These are phyloP conservation scores for Oxytropis ochrocephala DNA, from an alignment of 306 rosid genomes.

Conservation along the genomic window DNA sequence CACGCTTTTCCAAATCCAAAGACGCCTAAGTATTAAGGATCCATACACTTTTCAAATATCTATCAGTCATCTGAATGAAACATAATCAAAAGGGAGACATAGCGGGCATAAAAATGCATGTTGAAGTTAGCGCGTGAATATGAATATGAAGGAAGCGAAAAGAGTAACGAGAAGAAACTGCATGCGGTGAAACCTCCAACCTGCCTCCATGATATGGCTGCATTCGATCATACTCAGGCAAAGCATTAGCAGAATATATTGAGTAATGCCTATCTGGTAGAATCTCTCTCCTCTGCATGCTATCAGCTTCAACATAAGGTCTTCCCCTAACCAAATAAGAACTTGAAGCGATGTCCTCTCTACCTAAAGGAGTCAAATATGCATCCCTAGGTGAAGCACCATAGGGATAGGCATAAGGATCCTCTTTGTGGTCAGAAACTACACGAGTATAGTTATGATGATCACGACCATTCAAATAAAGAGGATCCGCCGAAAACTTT, in stretches of 20 bases:
- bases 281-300: slow-evolving; percentile 40
- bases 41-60: not conserved
- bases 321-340: slow-evolving; percentile 38
- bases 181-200: slow-evolving; percentile 35
- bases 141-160: slow-evolving; percentile 40
- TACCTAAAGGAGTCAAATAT: slow-evolving; percentile 35
- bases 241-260: slow-evolving; percentile 40
- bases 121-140: slow-evolving; percentile 30
- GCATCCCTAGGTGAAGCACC: slow-evolving; percentile 37
- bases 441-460: slow-evolving; percentile 30
- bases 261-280: slow-evolving; percentile 51
- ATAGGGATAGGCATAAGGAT: slow-evolving; percentile 34
- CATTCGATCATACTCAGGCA: slow-evolving; percentile 28
- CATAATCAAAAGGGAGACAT: not conserved
- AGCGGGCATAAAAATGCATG: not conserved
- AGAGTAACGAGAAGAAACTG: slow-evolving; percentile 62
- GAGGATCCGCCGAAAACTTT: slow-evolving; percentile 29
- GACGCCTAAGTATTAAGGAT: not conserved
- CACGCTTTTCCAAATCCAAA: not conserved
- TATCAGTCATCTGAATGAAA: not conserved
- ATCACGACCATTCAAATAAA: slow-evolving; percentile 40
- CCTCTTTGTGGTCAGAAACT: slow-evolving; percentile 34
- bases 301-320: slow-evolving; percentile 30
- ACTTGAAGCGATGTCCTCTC: slow-evolving; percentile 48
- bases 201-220: slow-evolving; percentile 21